Evolutionary conservation across 2,329 filamentous ascomycete species (phyloP).

Genomic region (Bertia moriformis): DNA sequence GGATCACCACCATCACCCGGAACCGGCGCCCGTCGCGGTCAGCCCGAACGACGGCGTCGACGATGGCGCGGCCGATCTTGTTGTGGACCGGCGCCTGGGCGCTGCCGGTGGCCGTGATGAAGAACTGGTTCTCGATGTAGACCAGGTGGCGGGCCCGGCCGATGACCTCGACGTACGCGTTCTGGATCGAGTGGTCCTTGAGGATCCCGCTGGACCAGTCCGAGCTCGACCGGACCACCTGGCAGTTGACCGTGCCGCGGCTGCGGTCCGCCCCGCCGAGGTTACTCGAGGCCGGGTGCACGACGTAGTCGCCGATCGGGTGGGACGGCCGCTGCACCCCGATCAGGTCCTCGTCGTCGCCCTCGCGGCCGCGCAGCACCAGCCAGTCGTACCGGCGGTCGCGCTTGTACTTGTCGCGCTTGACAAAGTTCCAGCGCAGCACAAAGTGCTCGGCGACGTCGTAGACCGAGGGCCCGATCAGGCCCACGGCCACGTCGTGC

Average conservation of each 20-base stretch:
- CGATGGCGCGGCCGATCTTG: conserved; percentile 73
- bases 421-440: conserved; percentile 89
- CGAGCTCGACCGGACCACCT: conserved; percentile 75
- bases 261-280: conserved; percentile 41
- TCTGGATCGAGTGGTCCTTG: conserved; percentile 72
- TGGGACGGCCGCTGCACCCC: conserved; percentile 80
- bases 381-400: conserved; percentile 76
- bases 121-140: conserved; percentile 98
- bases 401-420: conserved; percentile 94
- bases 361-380: conserved; percentile 59
- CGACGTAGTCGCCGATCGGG: conserved; percentile 73
- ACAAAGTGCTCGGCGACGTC: conserved; percentile 95
- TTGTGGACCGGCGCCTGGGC: conserved; percentile 77
- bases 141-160: conserved; percentile 78
- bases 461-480: conserved; percentile 80
- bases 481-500: conserved; percentile 87
- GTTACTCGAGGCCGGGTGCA: conserved; percentile 57
- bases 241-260: conserved; percentile 56
- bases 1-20: conserved; percentile 76
- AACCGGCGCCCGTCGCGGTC: conserved; percentile 76
- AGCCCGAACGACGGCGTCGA: conserved; percentile 73
- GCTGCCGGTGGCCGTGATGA: conserved; percentile 88
- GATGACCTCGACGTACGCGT: conserved; percentile 74
- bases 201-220: conserved; percentile 92
- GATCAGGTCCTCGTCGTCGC: conserved; percentile 69